Conservation (phyloP, 176 grass and related monocot species). For the Coix lacrymajobi region DNA sequence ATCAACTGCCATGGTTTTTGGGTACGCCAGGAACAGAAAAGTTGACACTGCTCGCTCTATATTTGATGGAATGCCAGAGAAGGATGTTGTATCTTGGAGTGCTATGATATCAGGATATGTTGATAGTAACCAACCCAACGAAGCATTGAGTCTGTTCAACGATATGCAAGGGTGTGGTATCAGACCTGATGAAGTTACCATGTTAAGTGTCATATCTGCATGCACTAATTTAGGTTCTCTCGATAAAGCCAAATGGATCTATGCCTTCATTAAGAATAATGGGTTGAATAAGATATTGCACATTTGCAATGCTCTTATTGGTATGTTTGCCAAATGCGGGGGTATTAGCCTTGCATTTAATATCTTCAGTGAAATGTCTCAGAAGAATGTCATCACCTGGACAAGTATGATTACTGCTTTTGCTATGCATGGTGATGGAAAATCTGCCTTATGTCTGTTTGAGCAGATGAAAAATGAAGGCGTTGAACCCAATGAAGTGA, state of each 20-base stretch:
- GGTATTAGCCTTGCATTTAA: conserved; percentile 50
- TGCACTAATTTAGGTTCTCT: conserved; percentile 65
- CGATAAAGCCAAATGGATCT: conserved; percentile 64
- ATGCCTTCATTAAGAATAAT: conserved; percentile 47
- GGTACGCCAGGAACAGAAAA: conserved; percentile 67
- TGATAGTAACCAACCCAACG: conserved; percentile 46
- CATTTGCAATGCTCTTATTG: conserved; percentile 79
- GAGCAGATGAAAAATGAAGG: conserved; percentile 62
- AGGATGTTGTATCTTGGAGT: conserved; percentile 85
- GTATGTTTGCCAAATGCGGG: conserved; percentile 97
- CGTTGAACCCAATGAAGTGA: conserved; percentile 67
- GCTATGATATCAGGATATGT: conserved; percentile 85
- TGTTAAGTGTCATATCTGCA: conserved; percentile 74
- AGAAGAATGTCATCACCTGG: conserved; percentile 81
- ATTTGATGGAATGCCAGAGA: conserved; percentile 69
- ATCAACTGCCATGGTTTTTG: conserved; percentile 68
- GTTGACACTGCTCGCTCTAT: conserved; percentile 57
- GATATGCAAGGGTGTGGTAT: conserved; percentile 51
- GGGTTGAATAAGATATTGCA: conserved; percentile 41
- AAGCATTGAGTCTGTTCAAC: conserved; percentile 68
- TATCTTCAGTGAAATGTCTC: conserved; percentile 59
- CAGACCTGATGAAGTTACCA: conserved; percentile 57
- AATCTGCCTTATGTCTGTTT: conserved; percentile 55
- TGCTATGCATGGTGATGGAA: conserved; percentile 84
- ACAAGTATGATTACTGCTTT: conserved; percentile 83